These are phyloP conservation scores for Exobasidium cylindrosporum DNA, from an alignment of 1,284 basidiomycete species.

Conservation along the genomic window DNA sequence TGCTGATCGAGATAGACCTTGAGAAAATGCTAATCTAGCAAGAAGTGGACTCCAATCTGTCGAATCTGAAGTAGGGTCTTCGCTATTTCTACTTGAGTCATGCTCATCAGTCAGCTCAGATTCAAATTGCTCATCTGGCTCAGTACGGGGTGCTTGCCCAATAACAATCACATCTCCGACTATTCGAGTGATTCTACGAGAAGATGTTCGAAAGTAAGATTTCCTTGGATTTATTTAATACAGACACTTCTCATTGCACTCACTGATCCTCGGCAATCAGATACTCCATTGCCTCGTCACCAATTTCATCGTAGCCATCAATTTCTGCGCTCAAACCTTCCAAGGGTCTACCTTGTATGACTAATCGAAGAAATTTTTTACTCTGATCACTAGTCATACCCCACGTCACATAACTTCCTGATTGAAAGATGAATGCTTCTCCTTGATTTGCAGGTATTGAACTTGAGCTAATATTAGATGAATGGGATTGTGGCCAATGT, in stretches of 20 bases:
- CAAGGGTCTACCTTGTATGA: constrained; percentile 32
- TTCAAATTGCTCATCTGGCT: constrained; percentile 3
- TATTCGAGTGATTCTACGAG: constrained; percentile 28
- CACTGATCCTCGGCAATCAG: constrained; percentile 31
- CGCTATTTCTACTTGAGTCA: constrained; percentile 14
- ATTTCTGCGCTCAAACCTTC: constrained; percentile 21
- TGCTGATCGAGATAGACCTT: constrained; percentile 50
- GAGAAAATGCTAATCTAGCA: constrained; percentile 48
- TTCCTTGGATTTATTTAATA: not conserved
- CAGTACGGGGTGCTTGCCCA: constrained; percentile 31
- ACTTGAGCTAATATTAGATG: not conserved
- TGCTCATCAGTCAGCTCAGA: not conserved
- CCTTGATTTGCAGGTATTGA: constrained; percentile 21
- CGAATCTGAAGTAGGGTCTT: not conserved
- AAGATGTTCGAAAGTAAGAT: not conserved
- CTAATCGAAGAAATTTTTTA: constrained; percentile 32
- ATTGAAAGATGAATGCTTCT: constrained; percentile 49
- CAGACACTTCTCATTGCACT: not conserved
- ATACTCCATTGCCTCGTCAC: constrained; percentile 53
- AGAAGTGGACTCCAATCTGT: constrained; percentile 39
- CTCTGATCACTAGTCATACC: constrained; percentile 42
- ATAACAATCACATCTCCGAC: constrained; percentile 52
- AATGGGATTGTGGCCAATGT: constrained; percentile 32
- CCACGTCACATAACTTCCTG: constrained; percentile 52
- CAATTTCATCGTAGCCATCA: constrained; percentile 32